Conservation (phyloP, 306 rosid species). For the Sicyos baderoa region DNA sequence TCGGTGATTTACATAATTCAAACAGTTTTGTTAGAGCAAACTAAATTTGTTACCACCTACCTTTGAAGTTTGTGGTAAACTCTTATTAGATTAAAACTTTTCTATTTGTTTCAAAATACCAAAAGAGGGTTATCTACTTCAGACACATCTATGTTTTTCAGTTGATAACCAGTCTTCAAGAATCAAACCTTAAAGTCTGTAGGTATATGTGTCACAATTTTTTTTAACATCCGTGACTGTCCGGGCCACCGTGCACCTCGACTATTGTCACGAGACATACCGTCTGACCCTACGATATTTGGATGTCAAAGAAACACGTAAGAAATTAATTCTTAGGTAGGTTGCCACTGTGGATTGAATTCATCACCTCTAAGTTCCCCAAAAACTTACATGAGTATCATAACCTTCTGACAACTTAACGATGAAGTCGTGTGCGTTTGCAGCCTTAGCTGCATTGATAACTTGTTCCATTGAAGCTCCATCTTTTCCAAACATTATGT, state of each 20-base stretch:
- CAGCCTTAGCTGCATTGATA: constrained; percentile 61
- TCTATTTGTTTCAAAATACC: neutral
- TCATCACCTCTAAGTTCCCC: too few relatives aligned
- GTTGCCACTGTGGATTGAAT: too few relatives aligned
- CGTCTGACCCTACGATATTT: too few relatives aligned
- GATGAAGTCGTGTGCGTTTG: constrained; percentile 87
- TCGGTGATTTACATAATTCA: too few relatives aligned
- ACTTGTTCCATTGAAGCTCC: constrained; percentile 75
- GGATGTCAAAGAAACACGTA: too few relatives aligned
- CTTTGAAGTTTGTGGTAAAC: neutral
- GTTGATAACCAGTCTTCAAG: neutral
- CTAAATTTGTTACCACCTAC: neutral
- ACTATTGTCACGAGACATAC: too few relatives aligned
- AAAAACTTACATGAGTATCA: constrained; percentile 71
- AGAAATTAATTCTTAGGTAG: too few relatives aligned
- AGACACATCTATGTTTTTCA: neutral
- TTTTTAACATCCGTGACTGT: too few relatives aligned
- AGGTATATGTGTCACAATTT: neutral
- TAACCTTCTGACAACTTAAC: constrained; percentile 67
- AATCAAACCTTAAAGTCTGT: neutral
- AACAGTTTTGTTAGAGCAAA: too few relatives aligned
- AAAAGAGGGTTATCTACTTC: neutral
- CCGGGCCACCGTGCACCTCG: too few relatives aligned
- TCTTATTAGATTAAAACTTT: neutral
- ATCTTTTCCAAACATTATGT: constrained; percentile 78